Evolutionary conservation across 495 filamentous ascomycete genomes (phyloP), one percentile per base, ranked within the genome.

Genomic region (Hypoxylon crocopeplum): DNA sequence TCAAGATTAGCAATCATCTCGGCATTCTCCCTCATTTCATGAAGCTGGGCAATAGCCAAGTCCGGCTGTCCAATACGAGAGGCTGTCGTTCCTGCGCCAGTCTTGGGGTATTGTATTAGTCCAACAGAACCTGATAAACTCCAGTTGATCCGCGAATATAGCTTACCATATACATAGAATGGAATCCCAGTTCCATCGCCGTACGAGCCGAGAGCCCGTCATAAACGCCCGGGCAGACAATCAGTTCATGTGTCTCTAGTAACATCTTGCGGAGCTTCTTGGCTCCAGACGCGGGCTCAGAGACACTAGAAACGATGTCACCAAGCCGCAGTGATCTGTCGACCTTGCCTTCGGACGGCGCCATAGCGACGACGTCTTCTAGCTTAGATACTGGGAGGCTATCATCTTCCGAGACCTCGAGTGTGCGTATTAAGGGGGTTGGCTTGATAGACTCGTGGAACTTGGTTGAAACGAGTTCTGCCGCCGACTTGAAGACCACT

Each of bases 121-220:
- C 5, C 21, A 12, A 1, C 4, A 20, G 7, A 7, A 11, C 6
- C 24, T 7, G 2, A 5, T 34, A 21, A 7, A 7, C 1, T 19
- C 32, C 7, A 48, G 16, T 22, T 10, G 10, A 15, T 15, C n/a
- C n/a, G n/a, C 20, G n/a, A 10, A 20, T 36, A n/a, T 34, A 22
- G 61, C 70, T 8, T 72, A 86, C 85, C 86, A 90, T 88, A 64
- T 90, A 88, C 41, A 90, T 63, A 13, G 73, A 79, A 41, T 88
- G 80, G 62, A 85, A 87, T 4, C 84, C 86, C 11, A 84, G 50
- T 12, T 78, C 67, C 41, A 88, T 76, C 1, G 85, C 85, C 48
- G 87, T 79, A 10, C 87, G 76, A n/a, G 87, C 84, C 6, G 83
- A 85, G 12, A 88, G 75, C 5, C 87, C 86, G 75, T 90, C 86